Evolutionary conservation across 495 filamentous ascomycete species (phyloP).

Genomic region (Aspergillus coremiiformis): DNA sequence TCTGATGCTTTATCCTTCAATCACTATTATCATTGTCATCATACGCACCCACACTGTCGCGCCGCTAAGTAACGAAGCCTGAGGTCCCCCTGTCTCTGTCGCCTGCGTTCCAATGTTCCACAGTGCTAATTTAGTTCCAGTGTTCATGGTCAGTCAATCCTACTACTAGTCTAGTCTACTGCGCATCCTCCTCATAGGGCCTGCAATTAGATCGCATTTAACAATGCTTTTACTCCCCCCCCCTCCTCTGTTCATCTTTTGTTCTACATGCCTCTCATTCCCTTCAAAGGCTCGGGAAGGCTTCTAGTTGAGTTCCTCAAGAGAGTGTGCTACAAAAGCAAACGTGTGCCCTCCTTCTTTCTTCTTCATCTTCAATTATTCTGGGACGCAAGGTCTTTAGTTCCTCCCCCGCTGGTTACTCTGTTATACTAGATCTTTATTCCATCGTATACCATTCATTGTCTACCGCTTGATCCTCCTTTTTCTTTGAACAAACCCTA

Average conservation of each 20-base stretch:
- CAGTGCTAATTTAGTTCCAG: constrained; percentile 15
- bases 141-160: constrained; percentile 18
- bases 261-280: constrained; percentile 4
- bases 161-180: constrained; percentile 5
- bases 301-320: neutral
- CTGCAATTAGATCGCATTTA: constrained; percentile 25
- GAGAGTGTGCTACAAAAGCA: constrained; percentile 1
- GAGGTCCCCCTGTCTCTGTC: constrained; percentile 11
- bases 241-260: constrained; percentile 17
- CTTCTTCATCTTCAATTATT: constrained; percentile 1
- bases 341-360: neutral
- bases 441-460: neutral
- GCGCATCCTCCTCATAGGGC: constrained; percentile 18
- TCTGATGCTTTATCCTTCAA: constrained; percentile 11
- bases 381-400: neutral
- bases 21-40: constrained; percentile 17
- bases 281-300: constrained; percentile 1
- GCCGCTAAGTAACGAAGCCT: no score
- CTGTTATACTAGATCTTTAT: neutral
- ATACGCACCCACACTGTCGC: constrained; percentile 13
- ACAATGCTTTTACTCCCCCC: constrained; percentile 29
- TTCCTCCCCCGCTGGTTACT: neutral
- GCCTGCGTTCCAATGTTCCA: constrained; percentile 8
- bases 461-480: neutral
- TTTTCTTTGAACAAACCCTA: neutral